Evolutionary conservation across 768 basidiomycete genomes (phyloP), one percentile per base, ranked within the genome.

Genomic region (Fomitopsis pulvina): DNA sequence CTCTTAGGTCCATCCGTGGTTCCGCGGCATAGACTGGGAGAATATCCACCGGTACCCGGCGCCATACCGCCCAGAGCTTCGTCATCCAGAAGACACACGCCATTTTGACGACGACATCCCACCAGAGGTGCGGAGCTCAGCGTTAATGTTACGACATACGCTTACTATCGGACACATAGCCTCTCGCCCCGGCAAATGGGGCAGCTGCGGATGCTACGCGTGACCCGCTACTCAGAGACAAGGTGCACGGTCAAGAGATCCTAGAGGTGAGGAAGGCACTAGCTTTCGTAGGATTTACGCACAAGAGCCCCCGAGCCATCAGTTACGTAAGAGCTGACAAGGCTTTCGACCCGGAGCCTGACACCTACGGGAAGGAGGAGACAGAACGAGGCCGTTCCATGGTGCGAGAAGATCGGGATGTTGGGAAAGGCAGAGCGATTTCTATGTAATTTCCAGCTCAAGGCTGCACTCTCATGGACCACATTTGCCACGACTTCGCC

Each of bases 91-190:
- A 60, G 93, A 98, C 66, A 97, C 95, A 14, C 77, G 82, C 53
- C 94, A 99, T 67, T 97, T 99, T 56, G 94, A 98, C 66, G 81
- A 86, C 47, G 92, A 95, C 66, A 97, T 96, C 60, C 90, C 90
- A 20, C 72, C 87, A 30, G 90, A 94, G 81, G 92, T 92, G 69
- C 50, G 25, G 5, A 6, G 11, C 18, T 4, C 41, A 22, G 41
- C 20, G 16, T 22, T 12, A 21, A 21, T 41, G 6, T 41, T 41
- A 41, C 14, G 24, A 22, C 41, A 41, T 41, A 26, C 32, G 34
- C 41, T 22, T 41, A 21, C 18, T 45, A 37, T 41, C 20, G 21
- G 41, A 27, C 29, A 21, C 18, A 10, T 42, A 95, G 86, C 91
- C 91, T 56, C 80, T 94, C 28, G 86, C 87, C 58, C 88, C 92